Evolutionary conservation across 169 alveolate genomes (phyloP), one percentile per base, ranked within the genome.

Genomic region (Plasmodium vinckei): DNA sequence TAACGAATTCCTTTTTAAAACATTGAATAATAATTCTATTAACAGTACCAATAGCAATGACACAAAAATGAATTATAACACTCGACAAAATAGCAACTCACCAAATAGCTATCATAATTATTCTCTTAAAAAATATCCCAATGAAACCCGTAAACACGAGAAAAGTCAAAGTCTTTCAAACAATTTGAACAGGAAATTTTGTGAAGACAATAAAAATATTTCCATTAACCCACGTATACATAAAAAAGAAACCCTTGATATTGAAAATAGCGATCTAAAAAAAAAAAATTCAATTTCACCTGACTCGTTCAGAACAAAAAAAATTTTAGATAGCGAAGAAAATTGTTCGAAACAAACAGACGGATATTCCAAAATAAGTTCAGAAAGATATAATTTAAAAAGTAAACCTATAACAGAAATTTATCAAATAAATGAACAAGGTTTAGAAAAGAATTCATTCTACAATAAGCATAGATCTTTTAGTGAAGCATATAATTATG

Each of bases 1-100:
- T n/a, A 77, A 56, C 13, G 88, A 77, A 12, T 23, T 63, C 1
- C 56, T 77, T 63, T 77, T 64, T 47, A 77, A 51, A 25, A 77
- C 88, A 6, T 64, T 77, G 19, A 65, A 77, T 56, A 33, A 27
- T 56, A 56, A 23, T 15, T 63, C 73, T 5, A 49, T 68, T 13
- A 53, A 59, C 15, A 25, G 39, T 53, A 21, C 53, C 44, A 27
- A 27, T 13, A 33, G 42, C 7, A 33, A 33, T 33, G 42, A 33
- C 42, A 33, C 42, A 33, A 33, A 33, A 33, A 33, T 33, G 6
- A 33, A 33, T 33, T 33, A 33, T 33, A 33, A 33, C 7, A 33
- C 7, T 33, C 42, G 42, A 33, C 6, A 33, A 1, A 33, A 33
- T 33, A 33, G 7, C 42, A 33, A 33, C 42, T 33, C 42, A 33